Evolutionary conservation across 805 yeast species (phyloP).

Genomic region (Kluyveromyces siamensis): DNA sequence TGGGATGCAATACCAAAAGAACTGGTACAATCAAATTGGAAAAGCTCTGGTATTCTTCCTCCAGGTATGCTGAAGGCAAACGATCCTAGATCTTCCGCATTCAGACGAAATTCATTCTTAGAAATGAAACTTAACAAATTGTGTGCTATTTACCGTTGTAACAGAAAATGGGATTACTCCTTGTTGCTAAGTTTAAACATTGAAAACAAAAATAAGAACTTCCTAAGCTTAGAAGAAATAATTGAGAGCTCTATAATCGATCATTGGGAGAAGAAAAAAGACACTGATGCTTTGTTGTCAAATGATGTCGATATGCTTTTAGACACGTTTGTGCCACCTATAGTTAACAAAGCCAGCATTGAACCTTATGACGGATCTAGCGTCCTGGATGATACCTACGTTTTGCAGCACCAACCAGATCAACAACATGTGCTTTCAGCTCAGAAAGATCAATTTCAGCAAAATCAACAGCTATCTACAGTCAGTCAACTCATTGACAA

Average conservation of each 20-base stretch:
- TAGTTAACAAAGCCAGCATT: neutral
- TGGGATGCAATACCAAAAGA: slow-evolving; percentile 39
- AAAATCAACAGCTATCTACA: neutral
- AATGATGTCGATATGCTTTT: neutral
- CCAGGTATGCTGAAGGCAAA: slow-evolving; percentile 21
- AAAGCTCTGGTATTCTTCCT: slow-evolving; percentile 35
- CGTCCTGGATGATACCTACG: neutral
- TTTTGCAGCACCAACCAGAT: neutral
- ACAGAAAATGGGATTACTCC: slow-evolving; percentile 49
- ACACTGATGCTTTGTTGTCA: neutral
- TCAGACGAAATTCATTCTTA: slow-evolving; percentile 30
- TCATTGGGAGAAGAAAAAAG: slow-evolving; percentile 26
- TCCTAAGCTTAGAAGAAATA: slow-evolving; percentile 51
- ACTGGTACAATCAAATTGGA: slow-evolving; percentile 35
- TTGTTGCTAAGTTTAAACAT: slow-evolving; percentile 41
- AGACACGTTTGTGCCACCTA: neutral
- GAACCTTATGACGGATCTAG: neutral
- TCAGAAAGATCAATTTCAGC: neutral
- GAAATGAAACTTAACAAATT: slow-evolving; percentile 34
- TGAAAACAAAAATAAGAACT: slow-evolving; percentile 36
- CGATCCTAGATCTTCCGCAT: slow-evolving; percentile 25
- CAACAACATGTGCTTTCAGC: neutral
- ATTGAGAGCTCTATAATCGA: slow-evolving; percentile 53
- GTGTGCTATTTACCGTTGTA: slow-evolving; percentile 41
- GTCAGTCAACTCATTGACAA: slow-evolving; percentile 3